These are phyloP conservation scores for Kodamaea leandrae DNA, from an alignment of 805 yeast genomes.

Conservation along the genomic window DNA sequence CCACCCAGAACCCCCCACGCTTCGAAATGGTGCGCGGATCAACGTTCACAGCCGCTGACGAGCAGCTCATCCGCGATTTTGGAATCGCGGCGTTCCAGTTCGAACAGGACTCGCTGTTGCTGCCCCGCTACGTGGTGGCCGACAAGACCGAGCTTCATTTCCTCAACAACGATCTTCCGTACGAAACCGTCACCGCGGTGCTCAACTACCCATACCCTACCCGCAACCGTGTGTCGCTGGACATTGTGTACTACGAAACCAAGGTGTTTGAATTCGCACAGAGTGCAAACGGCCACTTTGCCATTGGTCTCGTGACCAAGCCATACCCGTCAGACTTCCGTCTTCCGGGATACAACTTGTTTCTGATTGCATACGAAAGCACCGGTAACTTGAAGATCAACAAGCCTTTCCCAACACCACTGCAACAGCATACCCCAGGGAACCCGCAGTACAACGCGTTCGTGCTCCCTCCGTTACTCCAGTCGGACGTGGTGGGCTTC, in stretches of 20 bases:
- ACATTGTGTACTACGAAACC: slow-evolving; percentile 61
- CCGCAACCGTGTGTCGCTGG: slow-evolving; percentile 30
- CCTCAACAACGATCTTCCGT: slow-evolving; percentile 35
- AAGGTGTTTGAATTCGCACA: slow-evolving; percentile 35
- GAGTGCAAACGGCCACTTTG: slow-evolving; percentile 47
- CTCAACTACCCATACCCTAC: slow-evolving; percentile 40
- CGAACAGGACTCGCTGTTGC: slow-evolving; percentile 31
- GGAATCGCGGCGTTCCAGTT: slow-evolving; percentile 42
- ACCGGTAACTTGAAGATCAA: slow-evolving; percentile 68
- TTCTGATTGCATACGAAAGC: slow-evolving; percentile 71
- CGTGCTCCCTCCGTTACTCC: slow-evolving; percentile 49
- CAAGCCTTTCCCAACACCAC: slow-evolving; percentile 54
- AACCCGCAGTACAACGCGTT: slow-evolving; percentile 42
- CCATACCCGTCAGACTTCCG: slow-evolving; percentile 71
- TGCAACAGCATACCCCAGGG: slow-evolving; percentile 42
- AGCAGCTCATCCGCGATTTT: slow-evolving; percentile 22
- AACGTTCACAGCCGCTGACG: slow-evolving; percentile 25
- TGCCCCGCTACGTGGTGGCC: slow-evolving; percentile 36
- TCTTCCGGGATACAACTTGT: slow-evolving; percentile 69
- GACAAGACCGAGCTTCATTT: slow-evolving; percentile 40
- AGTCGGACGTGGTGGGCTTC: slow-evolving; percentile 55
- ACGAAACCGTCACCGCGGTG: slow-evolving; percentile 39
- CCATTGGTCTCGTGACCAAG: slow-evolving; percentile 65
- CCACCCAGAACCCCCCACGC: slow-evolving; percentile 30
- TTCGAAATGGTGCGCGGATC: slow-evolving; percentile 32